Percentiles rank a stretch among this genome's conserved stretches.
phyloP scores from a whole-genome alignment of 768 basidiomycete genomes.

The Wakefieldia striispora region DNA sequence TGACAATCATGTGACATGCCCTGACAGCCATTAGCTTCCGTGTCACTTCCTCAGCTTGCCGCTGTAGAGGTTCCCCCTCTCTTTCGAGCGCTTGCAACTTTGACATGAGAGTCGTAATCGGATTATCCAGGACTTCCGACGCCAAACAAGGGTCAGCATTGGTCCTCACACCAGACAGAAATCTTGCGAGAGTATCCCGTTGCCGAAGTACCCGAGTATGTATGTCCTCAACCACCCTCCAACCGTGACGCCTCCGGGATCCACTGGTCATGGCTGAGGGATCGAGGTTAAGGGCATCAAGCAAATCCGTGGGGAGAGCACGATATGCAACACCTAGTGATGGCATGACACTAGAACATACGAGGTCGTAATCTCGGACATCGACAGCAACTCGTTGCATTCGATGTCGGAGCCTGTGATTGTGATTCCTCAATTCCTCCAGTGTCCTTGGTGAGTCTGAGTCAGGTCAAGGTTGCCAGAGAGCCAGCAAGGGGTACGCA shows the following conservation, averaged over 20 bases:
- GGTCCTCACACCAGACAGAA: constrained; percentile 33
- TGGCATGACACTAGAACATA: constrained; percentile 51
- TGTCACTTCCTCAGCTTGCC: constrained; percentile 48
- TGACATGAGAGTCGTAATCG: constrained; percentile 48
- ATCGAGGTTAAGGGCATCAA: constrained; percentile 76
- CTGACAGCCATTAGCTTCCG: constrained; percentile 53
- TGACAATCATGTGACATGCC: constrained; percentile 51
- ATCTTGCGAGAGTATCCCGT: constrained; percentile 50
- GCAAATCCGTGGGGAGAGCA: constrained; percentile 59
- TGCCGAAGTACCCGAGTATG: constrained; percentile 61
- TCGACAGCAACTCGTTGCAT: constrained; percentile 61
- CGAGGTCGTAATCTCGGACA: constrained; percentile 63
- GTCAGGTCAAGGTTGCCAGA: not conserved
- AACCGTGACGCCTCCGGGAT: constrained; percentile 59
- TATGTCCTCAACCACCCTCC: constrained; percentile 77
- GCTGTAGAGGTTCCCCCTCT: constrained; percentile 43
- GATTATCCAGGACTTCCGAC: constrained; percentile 48
- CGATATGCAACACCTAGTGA: constrained; percentile 46
- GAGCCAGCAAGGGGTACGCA: constrained; percentile 5
- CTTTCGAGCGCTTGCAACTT: constrained; percentile 50
- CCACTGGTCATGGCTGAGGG: constrained; percentile 71
- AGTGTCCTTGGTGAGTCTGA: constrained; percentile 46
- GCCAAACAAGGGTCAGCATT: constrained; percentile 4
- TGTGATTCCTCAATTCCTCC: constrained; percentile 57
- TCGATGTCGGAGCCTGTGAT: constrained; percentile 65